Evolutionary conservation across 441 rosid species (phyloP).

Genomic region (Erysimum cheiri): DNA sequence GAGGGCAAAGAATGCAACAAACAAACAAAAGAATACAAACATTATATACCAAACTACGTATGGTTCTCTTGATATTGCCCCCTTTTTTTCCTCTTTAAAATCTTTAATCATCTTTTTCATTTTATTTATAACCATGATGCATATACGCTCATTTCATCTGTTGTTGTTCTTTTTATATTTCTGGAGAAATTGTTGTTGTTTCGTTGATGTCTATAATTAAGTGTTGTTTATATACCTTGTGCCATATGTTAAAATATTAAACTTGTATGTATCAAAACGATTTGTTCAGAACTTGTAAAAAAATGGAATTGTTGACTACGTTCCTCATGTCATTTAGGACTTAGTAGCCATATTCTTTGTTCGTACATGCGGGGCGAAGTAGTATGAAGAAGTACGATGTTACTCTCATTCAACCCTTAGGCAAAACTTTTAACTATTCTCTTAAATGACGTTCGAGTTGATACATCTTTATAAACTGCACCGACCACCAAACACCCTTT

Average conservation of each 20-base stretch:
- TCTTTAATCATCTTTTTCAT: background rate
- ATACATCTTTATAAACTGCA: no score
- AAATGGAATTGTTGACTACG: background rate
- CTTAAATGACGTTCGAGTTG: no score
- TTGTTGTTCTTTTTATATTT: conserved; percentile 33
- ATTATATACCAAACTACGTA: conserved; percentile 14
- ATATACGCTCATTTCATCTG: conserved; percentile 32
- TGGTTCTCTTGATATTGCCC: conserved; percentile 28
- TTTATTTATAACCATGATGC: conserved; percentile 36
- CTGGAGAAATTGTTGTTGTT: conserved; percentile 27
- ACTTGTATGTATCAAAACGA: conserved; percentile 5
- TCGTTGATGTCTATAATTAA: conserved; percentile 28
- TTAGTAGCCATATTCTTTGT: no score
- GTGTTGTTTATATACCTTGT: conserved; percentile 27
- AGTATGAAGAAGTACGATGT: no score
- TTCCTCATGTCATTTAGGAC: background rate
- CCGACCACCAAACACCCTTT: no score
- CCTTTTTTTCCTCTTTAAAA: conserved; percentile 1
- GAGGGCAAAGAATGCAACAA: conserved; percentile 20
- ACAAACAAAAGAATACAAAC: background rate
- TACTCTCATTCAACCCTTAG: no score
- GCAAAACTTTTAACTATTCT: no score
- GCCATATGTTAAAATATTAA: background rate
- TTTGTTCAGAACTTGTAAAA: background rate
- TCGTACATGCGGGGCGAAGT: no score